Evolutionary conservation across 2,329 filamentous ascomycete genomes (phyloP), one percentile per base, ranked within the genome.

Genomic region (Onygenales sp.): DNA sequence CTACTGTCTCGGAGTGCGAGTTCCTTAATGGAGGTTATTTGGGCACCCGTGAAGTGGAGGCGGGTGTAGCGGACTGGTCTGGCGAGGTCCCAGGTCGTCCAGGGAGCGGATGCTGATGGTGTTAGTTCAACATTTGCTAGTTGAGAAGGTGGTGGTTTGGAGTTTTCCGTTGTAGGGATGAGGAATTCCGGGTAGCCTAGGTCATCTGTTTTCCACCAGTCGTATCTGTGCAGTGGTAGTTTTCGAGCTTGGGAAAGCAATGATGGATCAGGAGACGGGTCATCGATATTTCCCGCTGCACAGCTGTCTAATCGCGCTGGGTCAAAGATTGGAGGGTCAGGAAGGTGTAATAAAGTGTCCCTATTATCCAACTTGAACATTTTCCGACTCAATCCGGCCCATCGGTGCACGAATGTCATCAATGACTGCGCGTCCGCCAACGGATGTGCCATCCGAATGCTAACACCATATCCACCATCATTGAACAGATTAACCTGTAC

Each of bases 371-470:
- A 27, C 21, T 27, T 27, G 21, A 27, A 27, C 21, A 27, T 27
- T 27, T 27, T 27, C 21, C 21, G 21, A 5, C 21, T 27, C 5
- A 27, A 27, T 27, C 21, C 21, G 3, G 21, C 21, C 21, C 21
- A 27, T 27, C 21, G 21, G 21, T 27, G 21, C 21, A 27, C 21
- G 21, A 27, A 27, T 27, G 21, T 27, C 21, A 27, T 27, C 21
- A 27, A 27, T 27, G 21, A 27, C 21, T 27, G 21, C 5, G 21
- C 21, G 21, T 27, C 21, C 21, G 72, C 71, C 3, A 79, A 62
- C 3, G 66, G 64, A 58, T 79, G 76, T 1, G 73, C 67, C 17
- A 75, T 58, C 46, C 67, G 67, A n/a, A 75, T 61, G 8, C 69
- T 67, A 8, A 79, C 56, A 1, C 67, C 70, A 43, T 70, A 71